Percentiles rank a stretch among this genome's conserved stretches.
Conservation (phyloP, 2,329 filamentous ascomycete species). For the Paecilomyces variotii region DNA sequence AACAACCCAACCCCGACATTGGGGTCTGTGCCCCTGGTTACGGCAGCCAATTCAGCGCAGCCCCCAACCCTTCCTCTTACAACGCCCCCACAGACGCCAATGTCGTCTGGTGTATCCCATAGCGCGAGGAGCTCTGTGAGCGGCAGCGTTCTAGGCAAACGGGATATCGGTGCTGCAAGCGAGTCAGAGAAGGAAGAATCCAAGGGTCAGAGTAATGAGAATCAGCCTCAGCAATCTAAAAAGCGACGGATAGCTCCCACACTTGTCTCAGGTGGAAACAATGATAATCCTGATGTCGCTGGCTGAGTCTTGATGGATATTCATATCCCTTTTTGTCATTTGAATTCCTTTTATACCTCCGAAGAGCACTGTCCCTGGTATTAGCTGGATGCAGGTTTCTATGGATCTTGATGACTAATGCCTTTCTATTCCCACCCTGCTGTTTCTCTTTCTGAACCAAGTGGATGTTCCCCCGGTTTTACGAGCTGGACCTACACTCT, state of each 20-base stretch:
- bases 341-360: neutral
- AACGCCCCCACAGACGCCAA: slow-evolving; percentile 84
- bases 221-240: slow-evolving; percentile 49
- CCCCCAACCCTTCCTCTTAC: slow-evolving; percentile 59
- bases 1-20: slow-evolving; percentile 74
- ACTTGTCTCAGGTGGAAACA: slow-evolving; percentile 36
- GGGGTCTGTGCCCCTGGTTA: slow-evolving; percentile 67
- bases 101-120: slow-evolving; percentile 40
- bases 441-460: neutral
- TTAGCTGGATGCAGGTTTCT: neutral
- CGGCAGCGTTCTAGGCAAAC: slow-evolving; percentile 47
- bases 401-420: slow-evolving; percentile 14
- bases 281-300: slow-evolving; percentile 6
- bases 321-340: neutral
- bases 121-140: slow-evolving; percentile 49
- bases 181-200: slow-evolving; percentile 40
- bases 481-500: neutral
- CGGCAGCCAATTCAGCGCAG: slow-evolving; percentile 58
- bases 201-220: slow-evolving; percentile 35
- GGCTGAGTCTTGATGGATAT: slow-evolving; percentile 5
- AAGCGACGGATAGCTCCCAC: slow-evolving; percentile 65
- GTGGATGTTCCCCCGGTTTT: neutral
- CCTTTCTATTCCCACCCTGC: slow-evolving; percentile 3
- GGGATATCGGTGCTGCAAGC: slow-evolving; percentile 34
- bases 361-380: neutral